phyloP scores from a whole-genome alignment of 495 filamentous ascomycete genomes.

The Penicillium ucsense region DNA sequence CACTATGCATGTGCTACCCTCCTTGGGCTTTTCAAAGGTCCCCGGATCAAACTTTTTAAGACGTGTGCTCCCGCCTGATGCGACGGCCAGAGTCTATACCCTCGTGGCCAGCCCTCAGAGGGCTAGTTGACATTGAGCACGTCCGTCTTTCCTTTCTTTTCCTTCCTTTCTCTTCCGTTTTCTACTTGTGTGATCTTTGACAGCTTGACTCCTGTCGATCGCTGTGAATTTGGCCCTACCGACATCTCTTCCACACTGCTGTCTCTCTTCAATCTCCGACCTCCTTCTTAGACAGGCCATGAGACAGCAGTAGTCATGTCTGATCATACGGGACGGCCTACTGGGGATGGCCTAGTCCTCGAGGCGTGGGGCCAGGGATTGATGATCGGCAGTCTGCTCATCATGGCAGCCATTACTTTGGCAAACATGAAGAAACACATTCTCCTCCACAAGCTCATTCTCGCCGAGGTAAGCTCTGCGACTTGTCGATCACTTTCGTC shows the following conservation, averaged over 20 bases:
- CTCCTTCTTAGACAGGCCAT: not conserved
- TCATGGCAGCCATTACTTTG: slow-evolving; percentile 35
- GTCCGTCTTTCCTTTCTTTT: not conserved
- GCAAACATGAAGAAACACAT: slow-evolving; percentile 34
- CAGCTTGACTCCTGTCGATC: not conserved
- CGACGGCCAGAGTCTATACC: too few species aligned
- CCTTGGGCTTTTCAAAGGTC: not conserved
- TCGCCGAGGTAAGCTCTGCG: slow-evolving; percentile 27
- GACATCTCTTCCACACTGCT: too few species aligned
- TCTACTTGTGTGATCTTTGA: too few species aligned
- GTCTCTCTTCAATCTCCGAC: not conserved
- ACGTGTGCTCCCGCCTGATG: not conserved
- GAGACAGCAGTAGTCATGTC: slow-evolving; percentile 8
- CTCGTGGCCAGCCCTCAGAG: too few species aligned
- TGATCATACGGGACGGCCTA: slow-evolving; percentile 15
- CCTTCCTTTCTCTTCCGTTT: not conserved
- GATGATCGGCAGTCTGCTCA: slow-evolving; percentile 37
- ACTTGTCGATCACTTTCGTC: not conserved
- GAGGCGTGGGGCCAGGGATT: slow-evolving; percentile 42
- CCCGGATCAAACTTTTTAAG: slow-evolving; percentile 1
- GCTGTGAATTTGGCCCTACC: not conserved
- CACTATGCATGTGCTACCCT: not conserved
- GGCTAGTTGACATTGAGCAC: not conserved
- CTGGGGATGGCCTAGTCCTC: slow-evolving; percentile 28
- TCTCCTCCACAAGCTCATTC: slow-evolving; percentile 37